phyloP scores from a whole-genome alignment of 1,139 yeast species.

The Magnusiomyces paraingens region DNA sequence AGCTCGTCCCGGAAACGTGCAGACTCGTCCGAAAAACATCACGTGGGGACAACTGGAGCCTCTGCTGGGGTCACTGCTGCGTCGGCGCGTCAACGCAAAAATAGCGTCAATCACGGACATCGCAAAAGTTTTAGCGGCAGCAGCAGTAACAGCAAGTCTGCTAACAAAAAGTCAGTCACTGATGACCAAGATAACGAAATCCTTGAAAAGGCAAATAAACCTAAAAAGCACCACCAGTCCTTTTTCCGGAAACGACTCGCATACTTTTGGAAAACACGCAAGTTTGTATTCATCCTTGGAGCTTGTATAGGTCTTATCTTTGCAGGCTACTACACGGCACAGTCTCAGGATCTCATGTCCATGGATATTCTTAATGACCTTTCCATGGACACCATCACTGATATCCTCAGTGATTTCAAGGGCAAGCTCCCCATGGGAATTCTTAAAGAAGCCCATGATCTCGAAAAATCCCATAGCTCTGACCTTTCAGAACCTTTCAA shows the following conservation, averaged over 20 bases:
- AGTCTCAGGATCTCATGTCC: constrained; percentile 36
- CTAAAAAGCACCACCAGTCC: background rate
- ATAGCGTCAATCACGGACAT: background rate
- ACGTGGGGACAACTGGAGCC: background rate
- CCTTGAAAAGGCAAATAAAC: background rate
- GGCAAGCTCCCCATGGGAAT: constrained; percentile 55
- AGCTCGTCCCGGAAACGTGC: background rate
- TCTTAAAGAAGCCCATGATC: constrained; percentile 53
- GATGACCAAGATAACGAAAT: background rate
- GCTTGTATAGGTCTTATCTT: constrained; percentile 60
- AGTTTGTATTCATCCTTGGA: constrained; percentile 36
- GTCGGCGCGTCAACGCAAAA: background rate
- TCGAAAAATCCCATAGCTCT: constrained; percentile 34
- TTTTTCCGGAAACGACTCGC: background rate
- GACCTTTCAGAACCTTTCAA: constrained; percentile 44
- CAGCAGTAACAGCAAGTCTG: background rate
- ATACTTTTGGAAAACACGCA: constrained; percentile 5
- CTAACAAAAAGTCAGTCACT: background rate
- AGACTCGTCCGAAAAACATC: background rate
- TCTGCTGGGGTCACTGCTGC: background rate
- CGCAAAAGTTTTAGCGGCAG: too few species aligned
- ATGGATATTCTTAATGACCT: constrained; percentile 51
- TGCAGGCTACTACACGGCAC: constrained; percentile 56
- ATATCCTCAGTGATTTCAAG: constrained; percentile 29
- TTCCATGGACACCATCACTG: constrained; percentile 42